phyloP scores from a whole-genome alignment of 352 stramenopile species.

The Pythium rishiriense region DNA sequence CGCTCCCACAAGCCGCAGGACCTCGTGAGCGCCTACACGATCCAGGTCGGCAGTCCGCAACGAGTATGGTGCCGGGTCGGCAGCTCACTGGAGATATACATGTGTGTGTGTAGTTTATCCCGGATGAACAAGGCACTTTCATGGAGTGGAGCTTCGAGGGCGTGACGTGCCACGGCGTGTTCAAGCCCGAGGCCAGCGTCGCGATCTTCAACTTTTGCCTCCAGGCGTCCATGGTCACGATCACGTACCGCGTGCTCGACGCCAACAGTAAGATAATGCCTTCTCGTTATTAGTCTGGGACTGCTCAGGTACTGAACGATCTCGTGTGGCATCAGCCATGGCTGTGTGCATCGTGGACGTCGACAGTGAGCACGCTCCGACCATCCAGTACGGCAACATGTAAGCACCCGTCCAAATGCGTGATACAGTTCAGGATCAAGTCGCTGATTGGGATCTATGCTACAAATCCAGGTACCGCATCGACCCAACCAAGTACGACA shows the following conservation, averaged over 20 bases:
- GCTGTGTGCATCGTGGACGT: constrained; percentile 84
- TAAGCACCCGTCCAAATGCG: constrained; percentile 30
- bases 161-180: constrained; percentile 80
- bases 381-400: constrained; percentile 86
- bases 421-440: not conserved
- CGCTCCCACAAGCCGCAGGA: constrained; percentile 71
- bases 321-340: constrained; percentile 48
- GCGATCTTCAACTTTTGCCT: constrained; percentile 85
- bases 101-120: constrained; percentile 60
- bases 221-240: constrained; percentile 83
- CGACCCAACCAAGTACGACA: constrained; percentile 68
- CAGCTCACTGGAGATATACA: no score
- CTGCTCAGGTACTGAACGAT: not conserved
- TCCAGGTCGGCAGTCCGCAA: constrained; percentile 43
- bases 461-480: constrained; percentile 64
- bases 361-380: constrained; percentile 79
- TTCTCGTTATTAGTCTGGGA: not conserved
- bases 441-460: not conserved
- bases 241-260: constrained; percentile 79
- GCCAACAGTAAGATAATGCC: constrained; percentile 58
- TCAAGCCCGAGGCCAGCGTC: constrained; percentile 77
- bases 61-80: no score
- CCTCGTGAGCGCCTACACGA: constrained; percentile 73
- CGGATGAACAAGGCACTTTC: constrained; percentile 73
- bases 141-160: constrained; percentile 88